Base-by-base conservation (phyloP, 2,329 filamentous ascomycete genomes). In the Cladosporium oxysporum region DNA sequence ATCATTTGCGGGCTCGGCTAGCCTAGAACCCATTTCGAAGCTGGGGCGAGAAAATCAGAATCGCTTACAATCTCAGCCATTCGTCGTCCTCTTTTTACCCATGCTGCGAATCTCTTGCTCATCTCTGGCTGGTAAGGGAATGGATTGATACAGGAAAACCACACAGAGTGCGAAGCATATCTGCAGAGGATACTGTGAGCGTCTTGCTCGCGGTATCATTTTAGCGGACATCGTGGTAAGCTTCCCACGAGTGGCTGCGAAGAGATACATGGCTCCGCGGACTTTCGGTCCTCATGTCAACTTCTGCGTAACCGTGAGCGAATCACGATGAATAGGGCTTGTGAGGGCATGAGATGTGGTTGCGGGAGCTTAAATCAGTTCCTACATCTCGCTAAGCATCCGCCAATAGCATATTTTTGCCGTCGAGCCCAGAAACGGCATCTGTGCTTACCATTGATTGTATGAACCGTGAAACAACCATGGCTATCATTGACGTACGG, bases 1-100 rank as follows among this genome's bases (percentile, higher is more conserved):
- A 73, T 64, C 21, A 73, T 68, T 14, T 70, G 67, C 6, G 73
- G 71, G 29, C 66, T 66, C 0, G 73, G 71, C 65, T 73, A 74
- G 37, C 70, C 70, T 7, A 71, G 59, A 21, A 73, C 68, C 7
- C 67, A 23, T 5, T 64, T 44, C 10, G 29, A 60, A 8, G 57
- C 66, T 5, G 66, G 62, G n/a, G 59, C 57, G 5, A 69, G 23
- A 11, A 26, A 26, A 26, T 26, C 23, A 26, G 23, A 26, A 26
- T 26, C 23, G 23, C 23, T 26, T 26, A 26, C 23, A 26, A 26
- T 26, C 23, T 26, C 23, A 3, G 23, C 23, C 23, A 50, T 11
- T 28, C 12, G 11, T 28, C 21, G 14, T 11, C 7, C 14, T 14
- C 10, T 26, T 16, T 28, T 4, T n/a, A 10, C 21, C 18, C 18